Base-by-base conservation (phyloP, 495 filamentous ascomycete genomes). In the Aspergillus kassunensis region DNA sequence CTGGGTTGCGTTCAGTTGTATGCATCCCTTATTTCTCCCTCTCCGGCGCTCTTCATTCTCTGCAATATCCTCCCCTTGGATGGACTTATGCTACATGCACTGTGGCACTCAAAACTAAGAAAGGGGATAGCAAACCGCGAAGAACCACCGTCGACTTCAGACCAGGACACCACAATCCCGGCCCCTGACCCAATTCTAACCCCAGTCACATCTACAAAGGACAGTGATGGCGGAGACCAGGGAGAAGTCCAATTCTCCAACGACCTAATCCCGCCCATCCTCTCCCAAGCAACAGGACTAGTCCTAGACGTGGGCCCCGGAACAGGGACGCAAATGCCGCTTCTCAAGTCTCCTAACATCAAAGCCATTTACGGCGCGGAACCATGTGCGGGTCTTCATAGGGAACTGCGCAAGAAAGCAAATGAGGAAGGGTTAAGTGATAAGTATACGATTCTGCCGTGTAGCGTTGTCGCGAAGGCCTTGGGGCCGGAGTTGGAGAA, bases 321-420 rank as follows among this genome's bases (percentile, higher is more conserved):
- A 9, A 71, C 71, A 23, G 76, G 77, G 27, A 66, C 67, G 1
- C 71, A 78, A 43, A 74, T 77, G 65, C 69, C 69, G 10, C 66
- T 71, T 42, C 65, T 76, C 13, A 66, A 62, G 37, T 66, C 68
- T 5, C 65, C 62, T 0, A 57, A 57, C 4, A 74, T 87, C 48
- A 80, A 67, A 27, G 73, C 76, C 48, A 75, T 90, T 37, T 86
- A 81, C 63, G 86, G 86, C 55, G 71, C 87, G 1, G 86, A 90
- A 67, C 86, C 86, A 2, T 88, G 86, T 59, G 3, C 30, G 0
- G 66, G 65, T 0, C 73, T 86, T 0, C 85, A 89, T 62, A 53
- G 39, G 1, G 58, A 55, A 11, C 67, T 91, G 27, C 68, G 68
- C 3, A 49, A 52, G 0, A 73, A 70, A 15, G 70, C 85, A 18